Evolutionary conservation across 495 filamentous ascomycete genomes (phyloP).

Genomic region (Elaphomyces granulatus): DNA sequence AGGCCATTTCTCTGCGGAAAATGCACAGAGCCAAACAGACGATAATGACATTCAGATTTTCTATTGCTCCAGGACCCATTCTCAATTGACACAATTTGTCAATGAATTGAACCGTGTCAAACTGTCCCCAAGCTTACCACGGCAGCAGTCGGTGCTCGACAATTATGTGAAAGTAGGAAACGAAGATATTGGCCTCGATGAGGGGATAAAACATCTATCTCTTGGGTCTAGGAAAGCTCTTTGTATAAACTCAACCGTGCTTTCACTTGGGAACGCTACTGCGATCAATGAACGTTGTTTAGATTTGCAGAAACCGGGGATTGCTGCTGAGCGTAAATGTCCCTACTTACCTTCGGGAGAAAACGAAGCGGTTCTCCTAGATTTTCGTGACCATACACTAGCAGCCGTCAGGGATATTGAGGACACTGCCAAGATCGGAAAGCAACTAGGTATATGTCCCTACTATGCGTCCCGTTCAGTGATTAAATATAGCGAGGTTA

Average conservation of each 20-base stretch:
- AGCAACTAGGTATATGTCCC: conserved; percentile 70
- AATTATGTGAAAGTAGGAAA: conserved; percentile 7
- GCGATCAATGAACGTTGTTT: conserved; percentile 94
- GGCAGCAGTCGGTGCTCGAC: conserved; percentile 8
- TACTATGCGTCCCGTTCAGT: conserved; percentile 86
- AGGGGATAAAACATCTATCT: conserved; percentile 69
- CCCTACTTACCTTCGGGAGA: conserved; percentile 65
- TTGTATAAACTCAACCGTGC: conserved; percentile 80
- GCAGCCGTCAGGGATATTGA: conserved; percentile 88
- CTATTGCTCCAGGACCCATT: conserved; percentile 91
- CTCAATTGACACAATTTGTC: conserved; percentile 88
- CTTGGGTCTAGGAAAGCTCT: conserved; percentile 84
- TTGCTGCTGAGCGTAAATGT: conserved; percentile 55
- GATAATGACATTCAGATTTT: conserved; percentile 60
- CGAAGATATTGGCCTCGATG: conserved; percentile 29
- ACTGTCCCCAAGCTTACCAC: conserved; percentile 47
- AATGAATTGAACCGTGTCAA: conserved; percentile 71
- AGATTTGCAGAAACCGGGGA: conserved; percentile 68
- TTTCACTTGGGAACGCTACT: conserved; percentile 50
- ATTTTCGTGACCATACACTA: conserved; percentile 78
- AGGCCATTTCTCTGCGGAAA: conserved; percentile 17
- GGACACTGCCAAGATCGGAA: conserved; percentile 67
- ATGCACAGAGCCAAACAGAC: conserved; percentile 27
- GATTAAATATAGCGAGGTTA: conserved; percentile 64
- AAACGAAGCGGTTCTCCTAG: conserved; percentile 51